These are phyloP conservation scores for Auriscalpium vulgare DNA, from an alignment of 768 basidiomycete species.

Conservation along the genomic window DNA sequence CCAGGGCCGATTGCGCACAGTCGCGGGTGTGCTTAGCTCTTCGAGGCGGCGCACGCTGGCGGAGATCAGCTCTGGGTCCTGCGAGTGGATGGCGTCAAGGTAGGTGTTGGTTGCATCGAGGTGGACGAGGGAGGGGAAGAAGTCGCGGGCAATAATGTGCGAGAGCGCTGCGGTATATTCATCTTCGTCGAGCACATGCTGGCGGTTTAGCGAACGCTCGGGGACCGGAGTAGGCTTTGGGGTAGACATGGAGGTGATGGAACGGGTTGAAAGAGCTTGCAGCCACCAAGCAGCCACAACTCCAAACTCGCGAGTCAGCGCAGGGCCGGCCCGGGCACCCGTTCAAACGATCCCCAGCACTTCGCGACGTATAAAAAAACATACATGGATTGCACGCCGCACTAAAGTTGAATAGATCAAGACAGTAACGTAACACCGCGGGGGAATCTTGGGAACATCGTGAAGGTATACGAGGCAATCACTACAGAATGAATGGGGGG, in stretches of 20 bases:
- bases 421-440: slow-evolving; percentile 4
- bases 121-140: slow-evolving; percentile 90
- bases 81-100: slow-evolving; percentile 68
- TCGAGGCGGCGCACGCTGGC: slow-evolving; percentile 70
- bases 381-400: neutral
- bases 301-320: neutral
- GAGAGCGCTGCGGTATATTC: slow-evolving; percentile 89
- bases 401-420: neutral
- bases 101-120: slow-evolving; percentile 85
- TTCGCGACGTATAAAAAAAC: neutral
- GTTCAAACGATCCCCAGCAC: neutral
- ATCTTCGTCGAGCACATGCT: slow-evolving; percentile 80
- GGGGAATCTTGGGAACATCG: neutral
- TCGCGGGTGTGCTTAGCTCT: slow-evolving; percentile 48
- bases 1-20: slow-evolving; percentile 25
- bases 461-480: slow-evolving; percentile 2
- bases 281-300: slow-evolving; percentile 8
- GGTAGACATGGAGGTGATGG: slow-evolving; percentile 25
- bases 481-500: neutral
- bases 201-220: slow-evolving; percentile 60
- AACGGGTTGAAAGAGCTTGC: slow-evolving; percentile 9
- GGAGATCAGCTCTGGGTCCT: slow-evolving; percentile 70
- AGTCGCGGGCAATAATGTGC: slow-evolving; percentile 92
- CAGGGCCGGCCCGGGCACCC: neutral
- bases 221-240: slow-evolving; percentile 22